Evolutionary conservation across 2,329 filamentous ascomycete genomes (phyloP), one percentile per base, ranked within the genome.

Genomic region (Fusarium illudens): DNA sequence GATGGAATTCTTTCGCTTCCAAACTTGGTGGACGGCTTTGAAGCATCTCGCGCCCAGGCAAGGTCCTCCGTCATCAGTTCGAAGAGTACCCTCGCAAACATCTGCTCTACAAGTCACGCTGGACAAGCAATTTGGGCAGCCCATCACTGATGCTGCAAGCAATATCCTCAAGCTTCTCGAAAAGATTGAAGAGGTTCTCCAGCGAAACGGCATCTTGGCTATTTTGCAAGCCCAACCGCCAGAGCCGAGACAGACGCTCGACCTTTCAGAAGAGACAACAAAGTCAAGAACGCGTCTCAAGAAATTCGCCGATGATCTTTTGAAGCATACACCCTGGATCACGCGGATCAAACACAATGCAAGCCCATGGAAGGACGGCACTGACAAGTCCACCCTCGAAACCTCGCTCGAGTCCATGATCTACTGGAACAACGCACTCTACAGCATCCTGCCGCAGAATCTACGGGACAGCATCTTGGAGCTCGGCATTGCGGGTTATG

Each of bases 171-270:
- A 17, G 0, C 13, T 60, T 0, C 42, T 60, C 0, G 42, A 58
- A 6, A 58, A 50, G 13, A 42, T 58, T 7, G 58, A 60, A n/a
- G 27, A 2, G 0, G 27, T 60, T 1, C 42, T 60, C 0, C 33
- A 58, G 3, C 42, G 42, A 0, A 60, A 60, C 4, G 58, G 53
- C 0, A 29, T 60, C 0, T 42, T 60, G 11, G 13, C 27, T 0
- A 19, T 58, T 0, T 15, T 50, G 1, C 27, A 60, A 9, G 19
- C 32, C 0, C 19, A 42, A 0, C 27, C 27, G 0, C 6, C 19
- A 2, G 3, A 29, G 0, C 3, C 33, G 7, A 30, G n/a, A 5
- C 9, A 1, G 0, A n/a, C 5, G 0, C 7, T 5, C 2, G 33
- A 60, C 2, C 4, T 59, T 0, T 5, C 3, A 0, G 42, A 60